These are phyloP conservation scores for Cadophora luteo-olivacea DNA, from an alignment of 2,329 filamentous ascomycete genomes.

Conservation along the genomic window DNA sequence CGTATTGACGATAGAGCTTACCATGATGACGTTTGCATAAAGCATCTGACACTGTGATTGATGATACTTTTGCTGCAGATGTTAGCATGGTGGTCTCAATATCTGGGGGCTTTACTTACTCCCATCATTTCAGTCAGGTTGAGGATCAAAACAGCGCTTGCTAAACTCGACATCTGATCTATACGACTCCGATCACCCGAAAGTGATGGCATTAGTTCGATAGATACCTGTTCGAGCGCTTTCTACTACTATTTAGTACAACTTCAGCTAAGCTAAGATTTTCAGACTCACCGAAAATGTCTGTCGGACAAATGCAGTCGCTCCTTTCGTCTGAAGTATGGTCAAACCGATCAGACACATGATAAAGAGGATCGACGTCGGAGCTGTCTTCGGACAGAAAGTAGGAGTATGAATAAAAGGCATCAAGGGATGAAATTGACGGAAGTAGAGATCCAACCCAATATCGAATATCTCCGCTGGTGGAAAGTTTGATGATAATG, in stretches of 20 bases:
- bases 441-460: slow-evolving; percentile 59
- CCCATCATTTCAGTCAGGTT: slow-evolving; percentile 36
- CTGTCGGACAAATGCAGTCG: slow-evolving; percentile 51
- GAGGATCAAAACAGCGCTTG: slow-evolving; percentile 35
- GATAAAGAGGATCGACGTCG: slow-evolving; percentile 53
- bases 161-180: slow-evolving; percentile 34
- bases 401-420: slow-evolving; percentile 60
- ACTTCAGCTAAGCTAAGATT: no score
- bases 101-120: slow-evolving; percentile 22
- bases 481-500: slow-evolving; percentile 48
- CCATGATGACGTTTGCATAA: slow-evolving; percentile 56
- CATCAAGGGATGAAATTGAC: slow-evolving; percentile 58
- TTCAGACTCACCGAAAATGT: slow-evolving; percentile 32
- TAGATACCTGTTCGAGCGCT: slow-evolving; percentile 36
- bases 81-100: slow-evolving; percentile 11
- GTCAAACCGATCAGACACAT: slow-evolving; percentile 61
- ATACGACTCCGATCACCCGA: slow-evolving; percentile 30
- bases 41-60: slow-evolving; percentile 54
- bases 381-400: slow-evolving; percentile 56
- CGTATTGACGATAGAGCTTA: slow-evolving; percentile 33
- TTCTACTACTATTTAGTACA: slow-evolving; percentile 27
- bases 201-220: slow-evolving; percentile 31
- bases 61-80: slow-evolving; percentile 37
- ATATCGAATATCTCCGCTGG: slow-evolving; percentile 60
- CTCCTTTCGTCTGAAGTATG: slow-evolving; percentile 57